These are phyloP conservation scores for Cyberlindnera mycetangii DNA, from an alignment of 805 yeast species.

Conservation along the genomic window DNA sequence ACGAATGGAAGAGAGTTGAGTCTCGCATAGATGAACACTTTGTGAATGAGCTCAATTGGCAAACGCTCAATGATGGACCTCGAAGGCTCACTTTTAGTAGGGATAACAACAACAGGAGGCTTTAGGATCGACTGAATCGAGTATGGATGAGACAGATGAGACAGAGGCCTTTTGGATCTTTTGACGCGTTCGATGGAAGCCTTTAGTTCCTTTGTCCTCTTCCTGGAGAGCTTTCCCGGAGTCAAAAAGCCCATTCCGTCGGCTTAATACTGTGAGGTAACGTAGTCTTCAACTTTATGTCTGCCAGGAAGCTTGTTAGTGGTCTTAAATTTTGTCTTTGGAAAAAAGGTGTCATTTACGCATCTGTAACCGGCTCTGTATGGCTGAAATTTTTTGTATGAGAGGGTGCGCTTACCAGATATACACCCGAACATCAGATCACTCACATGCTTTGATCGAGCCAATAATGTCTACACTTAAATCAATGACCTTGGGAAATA, in stretches of 20 bases:
- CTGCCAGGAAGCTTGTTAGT: too few relatives aligned
- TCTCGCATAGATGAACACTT: conserved; percentile 38
- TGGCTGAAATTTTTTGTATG: conserved; percentile 5
- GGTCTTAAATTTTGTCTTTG: too few relatives aligned
- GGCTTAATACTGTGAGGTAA: neutral
- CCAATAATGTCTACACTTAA: too few relatives aligned
- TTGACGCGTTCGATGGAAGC: conserved; percentile 3
- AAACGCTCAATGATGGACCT: conserved; percentile 31
- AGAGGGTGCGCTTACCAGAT: conserved; percentile 5
- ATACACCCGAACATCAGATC: neutral
- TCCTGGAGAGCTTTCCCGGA: conserved; percentile 11
- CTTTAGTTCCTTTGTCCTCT: conserved; percentile 7
- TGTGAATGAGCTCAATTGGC: conserved; percentile 42
- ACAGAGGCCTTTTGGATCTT: neutral
- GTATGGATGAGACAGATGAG: neutral
- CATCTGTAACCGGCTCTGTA: neutral
- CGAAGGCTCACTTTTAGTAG: neutral
- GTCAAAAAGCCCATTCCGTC: conserved; percentile 13
- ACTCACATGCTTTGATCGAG: too few relatives aligned
- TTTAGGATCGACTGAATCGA: neutral
- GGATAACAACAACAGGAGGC: neutral
- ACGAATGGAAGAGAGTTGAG: conserved; percentile 36
- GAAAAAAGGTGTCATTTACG: conserved; percentile 10
- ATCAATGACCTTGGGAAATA: too few relatives aligned
- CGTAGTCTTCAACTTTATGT: neutral